Base-by-base conservation (phyloP, 2,329 filamentous ascomycete species). In the Didymella sp. region DNA sequence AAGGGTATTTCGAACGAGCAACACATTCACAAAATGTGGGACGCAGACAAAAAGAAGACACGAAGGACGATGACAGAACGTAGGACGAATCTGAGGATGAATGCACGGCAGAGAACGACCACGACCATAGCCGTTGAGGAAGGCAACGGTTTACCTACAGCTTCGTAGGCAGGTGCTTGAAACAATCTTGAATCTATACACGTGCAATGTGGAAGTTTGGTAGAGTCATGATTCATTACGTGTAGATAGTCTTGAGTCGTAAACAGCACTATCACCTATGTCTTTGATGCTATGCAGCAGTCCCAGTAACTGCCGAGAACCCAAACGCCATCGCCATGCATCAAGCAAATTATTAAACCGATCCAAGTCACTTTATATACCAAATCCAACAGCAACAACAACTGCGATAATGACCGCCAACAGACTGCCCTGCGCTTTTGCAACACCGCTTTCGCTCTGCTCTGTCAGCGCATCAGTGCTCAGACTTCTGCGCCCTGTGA, bases 341-440 rank as follows among this genome's bases (percentile, higher is more conserved):
- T 12, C 21, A 27, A 47, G 13, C 8, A 24, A 43, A 22, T 25
- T 13, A 30, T 15, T 8, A 30, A n/a, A 28, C 5, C 38, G 19
- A 13, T 19, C 1, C 15, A 37, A 11, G 8, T 19, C 15, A n/a
- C 0, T 19, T 56, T 8, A 56, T 30, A 48, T n/a, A 2, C 68
- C 66, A 53, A 76, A 69, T 1, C 57, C 59, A 47, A 76, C 63
- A 19, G 70, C 67, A 31, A 66, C 70, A 1, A 70, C 59, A 3
- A 75, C 67, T 3, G 70, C 72, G 13, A 74, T 54, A 4, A 75
- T 61, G 3, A 73, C 71, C 5, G 72, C 73, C 8, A 70, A 8
- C 13, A 73, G 1, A 41, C 62, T 72, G 0, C 69, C 68, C 15
- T 59, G 51, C 22, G 59, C 51, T 56, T 51, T 61, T 1, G 33